phyloP scores from a whole-genome alignment of 2,329 filamentous ascomycete genomes.

The Colletotrichum caudatum region DNA sequence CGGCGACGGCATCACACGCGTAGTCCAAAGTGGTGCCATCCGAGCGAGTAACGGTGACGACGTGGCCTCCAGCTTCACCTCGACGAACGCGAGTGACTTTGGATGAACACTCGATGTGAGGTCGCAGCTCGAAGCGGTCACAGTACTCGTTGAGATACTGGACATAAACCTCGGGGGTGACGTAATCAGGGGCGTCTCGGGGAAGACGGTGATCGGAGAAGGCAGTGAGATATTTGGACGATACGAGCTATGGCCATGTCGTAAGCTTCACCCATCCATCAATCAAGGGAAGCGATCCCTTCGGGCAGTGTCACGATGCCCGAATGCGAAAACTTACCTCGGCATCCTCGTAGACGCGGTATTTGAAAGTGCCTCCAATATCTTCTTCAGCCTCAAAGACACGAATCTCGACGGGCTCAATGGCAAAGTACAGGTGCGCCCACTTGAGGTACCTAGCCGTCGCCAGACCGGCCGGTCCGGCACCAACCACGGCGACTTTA shows the following conservation, averaged over 20 bases:
- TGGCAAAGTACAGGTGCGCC: conserved; percentile 54
- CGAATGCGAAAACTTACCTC: conserved; percentile 46
- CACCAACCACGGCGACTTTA: conserved; percentile 57
- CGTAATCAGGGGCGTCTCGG: conserved; percentile 57
- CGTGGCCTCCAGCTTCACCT: conserved; percentile 12
- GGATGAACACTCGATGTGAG: conserved; percentile 52
- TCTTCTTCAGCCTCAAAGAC: conserved; percentile 59
- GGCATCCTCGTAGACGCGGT: conserved; percentile 61
- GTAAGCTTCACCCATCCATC: conserved; percentile 1
- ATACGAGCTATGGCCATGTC: conserved; percentile 50
- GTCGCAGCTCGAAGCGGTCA: conserved; percentile 53
- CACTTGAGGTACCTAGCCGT: conserved; percentile 57
- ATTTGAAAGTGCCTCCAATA: conserved; percentile 62
- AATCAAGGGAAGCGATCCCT: background rate
- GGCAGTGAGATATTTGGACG: conserved; percentile 62
- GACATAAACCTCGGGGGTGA: conserved; percentile 55
- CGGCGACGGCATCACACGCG: conserved; percentile 58
- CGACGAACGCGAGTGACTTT: conserved; percentile 48
- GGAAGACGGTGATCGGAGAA: conserved; percentile 63
- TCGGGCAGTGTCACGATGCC: background rate
- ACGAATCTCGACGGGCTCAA: conserved; percentile 55
- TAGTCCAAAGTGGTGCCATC: conserved; percentile 29
- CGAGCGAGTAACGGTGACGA: conserved; percentile 17
- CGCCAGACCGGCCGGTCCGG: conserved; percentile 57
- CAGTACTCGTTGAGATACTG: conserved; percentile 58